These are phyloP conservation scores for Murraya paniculata DNA, from an alignment of 345 rosid species.

Conservation along the genomic window DNA sequence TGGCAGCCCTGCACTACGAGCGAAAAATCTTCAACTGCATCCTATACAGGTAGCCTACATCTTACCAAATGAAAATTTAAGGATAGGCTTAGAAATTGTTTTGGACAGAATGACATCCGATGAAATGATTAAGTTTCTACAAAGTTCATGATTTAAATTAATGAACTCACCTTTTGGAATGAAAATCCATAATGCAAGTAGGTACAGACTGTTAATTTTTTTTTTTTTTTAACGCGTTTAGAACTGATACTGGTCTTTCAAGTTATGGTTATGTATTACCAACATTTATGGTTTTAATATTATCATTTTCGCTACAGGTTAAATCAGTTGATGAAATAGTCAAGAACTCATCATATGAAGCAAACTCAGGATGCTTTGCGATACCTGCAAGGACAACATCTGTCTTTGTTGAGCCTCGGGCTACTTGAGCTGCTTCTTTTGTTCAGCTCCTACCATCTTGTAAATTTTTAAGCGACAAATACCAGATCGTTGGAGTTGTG, in stretches of 20 bases:
- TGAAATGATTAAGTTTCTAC: not conserved
- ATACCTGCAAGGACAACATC: slow-evolving; percentile 65
- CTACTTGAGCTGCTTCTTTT: slow-evolving; percentile 18
- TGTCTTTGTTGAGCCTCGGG: slow-evolving; percentile 66
- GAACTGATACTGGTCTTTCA: not conserved
- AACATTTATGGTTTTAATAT: not conserved
- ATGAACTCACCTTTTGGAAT: not conserved
- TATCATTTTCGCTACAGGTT: slow-evolving; percentile 33
- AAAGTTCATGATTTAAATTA: not conserved
- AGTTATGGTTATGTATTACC: not conserved
- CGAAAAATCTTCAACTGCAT: slow-evolving; percentile 60
- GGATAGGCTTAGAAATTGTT: not conserved
- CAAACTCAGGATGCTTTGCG: slow-evolving; percentile 52
- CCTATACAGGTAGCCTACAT: slow-evolving; percentile 62
- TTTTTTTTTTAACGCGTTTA: not conserved
- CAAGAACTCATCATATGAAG: slow-evolving; percentile 56
- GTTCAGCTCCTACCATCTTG: not conserved
- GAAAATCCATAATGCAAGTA: not conserved
- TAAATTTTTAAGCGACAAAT: not conserved
- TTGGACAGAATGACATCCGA: not conserved
- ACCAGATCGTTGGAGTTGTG: not conserved
- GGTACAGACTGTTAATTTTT: not conserved
- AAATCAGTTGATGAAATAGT: slow-evolving; percentile 58
- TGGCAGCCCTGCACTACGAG: slow-evolving; percentile 36
- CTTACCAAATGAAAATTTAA: not conserved